Evolutionary conservation across 805 yeast species (phyloP).

Genomic region (Candida vaughaniae): DNA sequence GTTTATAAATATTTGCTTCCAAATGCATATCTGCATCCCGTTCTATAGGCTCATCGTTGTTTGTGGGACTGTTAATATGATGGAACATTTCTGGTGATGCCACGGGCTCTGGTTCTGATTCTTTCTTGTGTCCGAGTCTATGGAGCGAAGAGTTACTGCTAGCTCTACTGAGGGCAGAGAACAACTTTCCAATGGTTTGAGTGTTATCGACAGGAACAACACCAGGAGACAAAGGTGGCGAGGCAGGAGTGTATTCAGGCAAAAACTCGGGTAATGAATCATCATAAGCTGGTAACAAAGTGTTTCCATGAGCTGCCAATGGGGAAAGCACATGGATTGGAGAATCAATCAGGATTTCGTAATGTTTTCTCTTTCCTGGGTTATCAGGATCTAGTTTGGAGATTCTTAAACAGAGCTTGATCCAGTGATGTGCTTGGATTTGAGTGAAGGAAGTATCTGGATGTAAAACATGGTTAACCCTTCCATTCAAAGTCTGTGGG

Average conservation of each 20-base stretch:
- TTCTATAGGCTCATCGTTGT: constrained; percentile 34
- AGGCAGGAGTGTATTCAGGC: constrained; percentile 24
- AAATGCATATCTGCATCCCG: constrained; percentile 40
- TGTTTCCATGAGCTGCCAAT: constrained; percentile 77
- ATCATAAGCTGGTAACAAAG: constrained; percentile 72
- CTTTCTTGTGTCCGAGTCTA: neutral
- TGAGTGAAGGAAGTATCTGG: constrained; percentile 82
- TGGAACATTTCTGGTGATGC: constrained; percentile 19
- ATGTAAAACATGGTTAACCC: constrained; percentile 52
- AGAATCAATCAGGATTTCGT: constrained; percentile 91
- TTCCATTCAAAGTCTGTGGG: constrained; percentile 63
- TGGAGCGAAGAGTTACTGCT: constrained; percentile 2
- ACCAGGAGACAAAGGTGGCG: constrained; percentile 58
- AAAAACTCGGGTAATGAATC: constrained; percentile 16
- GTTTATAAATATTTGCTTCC: constrained; percentile 53
- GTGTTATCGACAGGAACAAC: constrained; percentile 45
- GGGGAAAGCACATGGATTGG: constrained; percentile 83
- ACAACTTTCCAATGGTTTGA: constrained; percentile 11
- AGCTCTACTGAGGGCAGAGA: constrained; percentile 15
- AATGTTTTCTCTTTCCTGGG: constrained; percentile 73
- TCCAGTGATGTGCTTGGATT: constrained; percentile 93
- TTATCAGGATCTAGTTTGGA: constrained; percentile 61
- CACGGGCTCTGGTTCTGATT: constrained; percentile 1
- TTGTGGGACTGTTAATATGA: constrained; percentile 23
- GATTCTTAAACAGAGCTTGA: constrained; percentile 80